Evolutionary conservation across 345 rosid genomes (phyloP).

Genomic region (Brassica rapa): DNA sequence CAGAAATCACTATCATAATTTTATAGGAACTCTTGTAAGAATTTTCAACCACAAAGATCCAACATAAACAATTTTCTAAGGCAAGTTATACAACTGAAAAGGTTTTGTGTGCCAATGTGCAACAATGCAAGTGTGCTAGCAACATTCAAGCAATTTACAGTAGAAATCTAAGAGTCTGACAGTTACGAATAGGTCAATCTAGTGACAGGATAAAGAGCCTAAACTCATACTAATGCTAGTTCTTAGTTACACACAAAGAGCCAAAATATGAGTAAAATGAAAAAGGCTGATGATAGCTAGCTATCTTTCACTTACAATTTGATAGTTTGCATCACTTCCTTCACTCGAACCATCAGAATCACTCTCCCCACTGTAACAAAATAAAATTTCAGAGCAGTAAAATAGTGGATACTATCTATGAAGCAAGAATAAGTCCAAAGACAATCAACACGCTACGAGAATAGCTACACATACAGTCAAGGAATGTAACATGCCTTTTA

Average conservation of each 20-base stretch:
- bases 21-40: not conserved
- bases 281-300: slow-evolving; percentile 15
- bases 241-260: slow-evolving; percentile 9
- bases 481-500: slow-evolving; percentile 62
- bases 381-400: slow-evolving; percentile 35
- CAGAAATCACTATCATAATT: slow-evolving; percentile 1
- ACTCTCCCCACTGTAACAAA: slow-evolving; percentile 70
- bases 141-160: not conserved
- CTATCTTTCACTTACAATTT: slow-evolving; percentile 58
- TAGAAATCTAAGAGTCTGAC: not conserved
- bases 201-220: not conserved
- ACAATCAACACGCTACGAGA: not conserved
- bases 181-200: not conserved
- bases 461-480: slow-evolving; percentile 2
- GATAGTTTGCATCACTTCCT: slow-evolving; percentile 94
- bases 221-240: slow-evolving; percentile 13
- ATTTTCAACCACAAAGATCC: not conserved
- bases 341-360: slow-evolving; percentile 93
- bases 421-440: not conserved
- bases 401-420: not conserved
- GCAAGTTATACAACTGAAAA: not conserved
- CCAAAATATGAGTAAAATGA: not conserved
- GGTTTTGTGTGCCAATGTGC: not conserved
- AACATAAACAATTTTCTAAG: not conserved
- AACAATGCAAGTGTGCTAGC: not conserved